Percentiles rank a stretch among this genome's conserved stretches.
These are phyloP conservation scores for Hondaea fermentalgiana DNA, from an alignment of 108 stramenopile species.

Conservation along the genomic window DNA sequence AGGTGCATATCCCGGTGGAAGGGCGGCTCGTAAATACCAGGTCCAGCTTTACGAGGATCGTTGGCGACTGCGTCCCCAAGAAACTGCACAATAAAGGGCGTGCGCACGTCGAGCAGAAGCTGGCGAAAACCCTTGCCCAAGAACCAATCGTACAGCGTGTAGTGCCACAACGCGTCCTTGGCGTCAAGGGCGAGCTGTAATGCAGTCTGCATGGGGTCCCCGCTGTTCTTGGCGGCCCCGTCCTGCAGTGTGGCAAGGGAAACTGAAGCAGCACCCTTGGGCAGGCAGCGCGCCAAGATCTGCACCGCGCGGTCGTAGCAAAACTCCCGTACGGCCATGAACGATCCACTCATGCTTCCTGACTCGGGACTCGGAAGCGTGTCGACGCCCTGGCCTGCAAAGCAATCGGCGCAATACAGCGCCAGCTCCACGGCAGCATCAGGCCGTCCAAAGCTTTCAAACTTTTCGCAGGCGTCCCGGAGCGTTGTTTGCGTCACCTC, in stretches of 20 bases:
- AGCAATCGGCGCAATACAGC: not conserved
- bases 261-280: not conserved
- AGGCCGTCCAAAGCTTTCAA: not conserved
- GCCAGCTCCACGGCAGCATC: not conserved
- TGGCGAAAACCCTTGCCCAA: not conserved
- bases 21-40: not conserved
- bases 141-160: not conserved
- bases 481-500: not conserved
- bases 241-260: not conserved
- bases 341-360: not conserved
- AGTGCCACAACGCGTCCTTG: constrained; percentile 15
- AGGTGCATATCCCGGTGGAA: not conserved
- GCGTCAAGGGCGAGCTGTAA: not conserved
- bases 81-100: constrained; percentile 2
- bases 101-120: not conserved
- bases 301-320: not conserved
- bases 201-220: not conserved
- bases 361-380: not conserved
- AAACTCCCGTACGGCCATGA: not conserved
- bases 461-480: not conserved
- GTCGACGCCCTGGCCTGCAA: not conserved
- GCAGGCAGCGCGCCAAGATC: not conserved
- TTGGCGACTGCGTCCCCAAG: not conserved
- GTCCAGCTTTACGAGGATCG: not conserved
- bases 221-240: not conserved